Evolutionary conservation across 2,329 filamentous ascomycete genomes (phyloP).

Genomic region (Venturia pyrina): DNA sequence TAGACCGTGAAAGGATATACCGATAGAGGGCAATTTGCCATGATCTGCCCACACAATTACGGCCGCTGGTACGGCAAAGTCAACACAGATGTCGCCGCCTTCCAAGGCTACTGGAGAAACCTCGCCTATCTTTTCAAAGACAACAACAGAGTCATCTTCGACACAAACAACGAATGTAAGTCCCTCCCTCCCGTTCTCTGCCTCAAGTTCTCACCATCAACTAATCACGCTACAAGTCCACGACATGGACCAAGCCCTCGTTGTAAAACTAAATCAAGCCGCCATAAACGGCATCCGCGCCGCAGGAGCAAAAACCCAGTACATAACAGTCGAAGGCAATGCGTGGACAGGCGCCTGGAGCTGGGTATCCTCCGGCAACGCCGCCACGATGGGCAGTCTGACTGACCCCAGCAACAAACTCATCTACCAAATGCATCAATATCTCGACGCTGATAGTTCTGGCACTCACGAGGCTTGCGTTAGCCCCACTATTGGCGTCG

Average conservation of each 20-base stretch:
- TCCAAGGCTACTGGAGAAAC: slow-evolving; percentile 35
- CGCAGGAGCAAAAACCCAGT: slow-evolving; percentile 38
- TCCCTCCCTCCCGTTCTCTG: not conserved
- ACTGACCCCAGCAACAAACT: slow-evolving; percentile 45
- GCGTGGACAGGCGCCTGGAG: slow-evolving; percentile 36
- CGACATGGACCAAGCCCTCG: slow-evolving; percentile 33
- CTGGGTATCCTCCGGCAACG: slow-evolving; percentile 40
- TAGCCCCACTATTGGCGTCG: slow-evolving; percentile 41
- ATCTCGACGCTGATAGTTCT: slow-evolving; percentile 46
- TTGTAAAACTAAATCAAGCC: slow-evolving; percentile 38
- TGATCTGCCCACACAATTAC: slow-evolving; percentile 43
- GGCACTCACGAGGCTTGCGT: slow-evolving; percentile 43
- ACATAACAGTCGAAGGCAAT: slow-evolving; percentile 52
- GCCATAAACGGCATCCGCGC: slow-evolving; percentile 36
- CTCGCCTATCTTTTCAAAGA: slow-evolving; percentile 30
- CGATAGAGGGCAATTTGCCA: slow-evolving; percentile 35
- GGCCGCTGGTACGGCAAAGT: slow-evolving; percentile 39
- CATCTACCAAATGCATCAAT: slow-evolving; percentile 52
- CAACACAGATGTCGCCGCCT: slow-evolving; percentile 32
- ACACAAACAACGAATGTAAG: slow-evolving; percentile 37
- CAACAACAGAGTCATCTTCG: slow-evolving; percentile 35
- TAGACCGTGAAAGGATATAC: slow-evolving; percentile 36
- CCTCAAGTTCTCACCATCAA: not conserved
- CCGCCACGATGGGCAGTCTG: slow-evolving; percentile 34
- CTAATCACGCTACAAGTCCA: slow-evolving; percentile 19